phyloP scores from a whole-genome alignment of 2,329 filamentous ascomycete genomes.

The Colletotrichum higginsianum region DNA sequence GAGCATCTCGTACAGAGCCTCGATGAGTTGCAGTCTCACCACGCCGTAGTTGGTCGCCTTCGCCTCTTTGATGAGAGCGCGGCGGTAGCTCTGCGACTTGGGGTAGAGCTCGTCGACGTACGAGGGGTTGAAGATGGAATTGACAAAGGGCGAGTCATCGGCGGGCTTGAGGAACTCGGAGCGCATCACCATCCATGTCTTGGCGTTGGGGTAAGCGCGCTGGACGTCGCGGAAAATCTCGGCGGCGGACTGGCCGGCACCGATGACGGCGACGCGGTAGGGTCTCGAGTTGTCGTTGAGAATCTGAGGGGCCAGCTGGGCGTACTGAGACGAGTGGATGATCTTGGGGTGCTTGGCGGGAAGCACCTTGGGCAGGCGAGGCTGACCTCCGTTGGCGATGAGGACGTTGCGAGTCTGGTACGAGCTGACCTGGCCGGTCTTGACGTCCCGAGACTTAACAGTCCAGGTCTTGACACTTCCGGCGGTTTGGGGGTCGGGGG shows the following conservation, averaged over 20 bases:
- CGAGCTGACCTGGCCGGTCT: constrained; percentile 67
- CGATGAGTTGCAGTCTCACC: constrained; percentile 90
- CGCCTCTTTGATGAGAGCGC: constrained; percentile 74
- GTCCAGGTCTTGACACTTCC: constrained; percentile 75
- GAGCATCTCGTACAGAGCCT: constrained; percentile 88
- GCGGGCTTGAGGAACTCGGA: constrained; percentile 88
- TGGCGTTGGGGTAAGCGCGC: constrained; percentile 83
- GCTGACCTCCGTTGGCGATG: constrained; percentile 71
- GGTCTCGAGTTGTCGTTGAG: constrained; percentile 68
- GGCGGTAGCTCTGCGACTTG: constrained; percentile 74
- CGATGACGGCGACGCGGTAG: constrained; percentile 87
- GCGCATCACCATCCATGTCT: constrained; percentile 84
- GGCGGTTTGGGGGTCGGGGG: constrained; percentile 60
- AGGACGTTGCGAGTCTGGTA: constrained; percentile 77
- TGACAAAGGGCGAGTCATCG: constrained; percentile 97
- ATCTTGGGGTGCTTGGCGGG: constrained; percentile 80
- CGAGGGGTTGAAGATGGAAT: constrained; percentile 92
- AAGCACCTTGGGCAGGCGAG: constrained; percentile 79
- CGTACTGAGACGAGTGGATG: constrained; percentile 91
- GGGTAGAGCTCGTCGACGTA: constrained; percentile 84
- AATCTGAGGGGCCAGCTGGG: constrained; percentile 72
- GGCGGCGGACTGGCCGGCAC: constrained; percentile 91
- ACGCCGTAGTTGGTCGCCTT: constrained; percentile 95
- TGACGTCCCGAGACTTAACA: constrained; percentile 75
- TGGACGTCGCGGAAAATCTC: constrained; percentile 96